These are phyloP conservation scores for Taiwanofungus camphoratus DNA, from an alignment of 1,284 basidiomycete genomes.

Conservation along the genomic window DNA sequence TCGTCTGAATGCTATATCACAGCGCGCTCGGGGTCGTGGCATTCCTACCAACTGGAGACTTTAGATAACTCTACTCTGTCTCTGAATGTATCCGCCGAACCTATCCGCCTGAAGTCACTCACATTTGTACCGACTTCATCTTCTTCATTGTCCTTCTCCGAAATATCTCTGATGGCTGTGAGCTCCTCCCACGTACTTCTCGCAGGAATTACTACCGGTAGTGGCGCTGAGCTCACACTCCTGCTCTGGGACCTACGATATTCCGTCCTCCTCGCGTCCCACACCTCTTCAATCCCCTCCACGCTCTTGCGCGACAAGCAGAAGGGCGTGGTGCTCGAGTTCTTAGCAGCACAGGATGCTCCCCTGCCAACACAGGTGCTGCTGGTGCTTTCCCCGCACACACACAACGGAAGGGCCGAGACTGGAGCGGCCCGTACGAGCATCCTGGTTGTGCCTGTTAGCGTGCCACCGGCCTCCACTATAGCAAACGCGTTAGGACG, in stretches of 20 bases:
- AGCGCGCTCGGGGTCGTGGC: constrained; percentile 43
- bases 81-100: constrained; percentile 28
- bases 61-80: constrained; percentile 21
- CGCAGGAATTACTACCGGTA: constrained; percentile 36
- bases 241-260: constrained; percentile 73
- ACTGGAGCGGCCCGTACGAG: constrained; percentile 35
- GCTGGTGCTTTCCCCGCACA: constrained; percentile 44
- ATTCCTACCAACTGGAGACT: constrained; percentile 38
- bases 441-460: constrained; percentile 53
- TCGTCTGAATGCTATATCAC: constrained; percentile 4
- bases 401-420: constrained; percentile 1
- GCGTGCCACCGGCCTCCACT: constrained; percentile 45
- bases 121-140: constrained; percentile 27
- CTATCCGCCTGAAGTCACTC: constrained; percentile 33
- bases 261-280: constrained; percentile 54
- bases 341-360: constrained; percentile 22
- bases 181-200: constrained; percentile 62
- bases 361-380: constrained; percentile 42
- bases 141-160: constrained; percentile 15
- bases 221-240: constrained; percentile 42
- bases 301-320: constrained; percentile 35
- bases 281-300: constrained; percentile 47
- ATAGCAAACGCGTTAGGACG: constrained; percentile 59
- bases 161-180: constrained; percentile 46
- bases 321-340: constrained; percentile 27